Conservation (phyloP, 2,329 filamentous ascomycete species). For the Chaetomium strumarium region DNA sequence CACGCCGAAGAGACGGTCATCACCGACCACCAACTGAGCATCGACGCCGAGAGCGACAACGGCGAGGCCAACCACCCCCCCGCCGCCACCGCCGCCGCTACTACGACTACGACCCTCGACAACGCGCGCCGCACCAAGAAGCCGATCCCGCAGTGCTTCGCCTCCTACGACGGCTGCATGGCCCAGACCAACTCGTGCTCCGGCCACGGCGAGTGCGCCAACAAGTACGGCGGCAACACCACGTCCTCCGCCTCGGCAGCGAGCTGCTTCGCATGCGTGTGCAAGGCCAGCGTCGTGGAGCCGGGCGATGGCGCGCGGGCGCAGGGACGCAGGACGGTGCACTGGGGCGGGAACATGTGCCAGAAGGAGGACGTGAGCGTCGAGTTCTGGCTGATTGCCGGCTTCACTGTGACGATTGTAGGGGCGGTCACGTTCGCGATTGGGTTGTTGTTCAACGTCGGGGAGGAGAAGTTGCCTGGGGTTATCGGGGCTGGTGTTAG, state of each 20-base stretch:
- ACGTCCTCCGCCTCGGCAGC: slow-evolving; percentile 20
- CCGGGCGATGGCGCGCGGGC: slow-evolving; percentile 37
- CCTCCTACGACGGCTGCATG: slow-evolving; percentile 60
- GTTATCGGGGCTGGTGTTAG: slow-evolving; percentile 95
- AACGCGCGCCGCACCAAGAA: slow-evolving; percentile 29
- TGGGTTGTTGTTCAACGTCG: slow-evolving; percentile 74
- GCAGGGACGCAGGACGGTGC: slow-evolving; percentile 53
- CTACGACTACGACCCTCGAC: slow-evolving; percentile 25
- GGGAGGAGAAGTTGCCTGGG: slow-evolving; percentile 80
- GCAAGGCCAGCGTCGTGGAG: slow-evolving; percentile 52
- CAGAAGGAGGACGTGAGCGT: slow-evolving; percentile 87
- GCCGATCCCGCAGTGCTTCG: slow-evolving; percentile 66
- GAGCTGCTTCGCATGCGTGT: slow-evolving; percentile 72
- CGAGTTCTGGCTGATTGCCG: slow-evolving; percentile 80
- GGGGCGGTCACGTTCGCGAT: slow-evolving; percentile 65
- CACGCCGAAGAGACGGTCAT: slow-evolving; percentile 43
- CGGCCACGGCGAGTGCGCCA: slow-evolving; percentile 69
- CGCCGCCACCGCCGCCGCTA: slow-evolving; percentile 12
- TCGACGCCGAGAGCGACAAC: slow-evolving; percentile 13
- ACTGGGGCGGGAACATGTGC: slow-evolving; percentile 82
- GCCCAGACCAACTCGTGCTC: slow-evolving; percentile 72
- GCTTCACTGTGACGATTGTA: slow-evolving; percentile 66
- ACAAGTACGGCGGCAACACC: slow-evolving; percentile 49
- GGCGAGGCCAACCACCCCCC: background rate
- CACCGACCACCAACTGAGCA: slow-evolving; percentile 22